These are phyloP conservation scores for Globisporangium emineosum DNA, from an alignment of 352 stramenopile species.

Conservation along the genomic window DNA sequence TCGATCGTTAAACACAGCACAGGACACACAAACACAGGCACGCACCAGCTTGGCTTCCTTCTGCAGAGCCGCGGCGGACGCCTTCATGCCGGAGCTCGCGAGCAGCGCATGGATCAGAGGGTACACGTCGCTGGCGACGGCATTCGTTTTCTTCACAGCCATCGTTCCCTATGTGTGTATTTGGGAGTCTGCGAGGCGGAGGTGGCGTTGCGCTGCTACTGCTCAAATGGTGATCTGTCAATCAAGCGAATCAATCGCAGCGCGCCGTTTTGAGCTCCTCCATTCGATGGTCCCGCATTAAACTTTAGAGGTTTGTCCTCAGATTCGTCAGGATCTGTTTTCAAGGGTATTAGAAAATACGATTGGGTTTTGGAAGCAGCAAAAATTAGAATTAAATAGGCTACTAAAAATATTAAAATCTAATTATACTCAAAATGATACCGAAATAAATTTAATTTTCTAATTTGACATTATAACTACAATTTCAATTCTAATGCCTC, in stretches of 20 bases:
- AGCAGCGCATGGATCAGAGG: slow-evolving; percentile 75
- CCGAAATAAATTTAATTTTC: neutral
- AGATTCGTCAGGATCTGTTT: neutral
- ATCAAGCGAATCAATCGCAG: slow-evolving; percentile 4
- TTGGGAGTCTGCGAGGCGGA: neutral
- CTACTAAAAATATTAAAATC: too few species aligned
- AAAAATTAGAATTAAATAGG: too few species aligned
- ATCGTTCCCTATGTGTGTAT: slow-evolving; percentile 10
- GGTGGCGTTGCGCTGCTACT: slow-evolving; percentile 3
- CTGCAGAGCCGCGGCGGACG: slow-evolving; percentile 52
- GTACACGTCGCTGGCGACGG: slow-evolving; percentile 74
- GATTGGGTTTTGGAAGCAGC: too few species aligned
- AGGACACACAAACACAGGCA: slow-evolving; percentile 1
- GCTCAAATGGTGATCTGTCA: slow-evolving; percentile 5
- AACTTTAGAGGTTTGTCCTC: neutral
- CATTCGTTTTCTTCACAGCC: slow-evolving; percentile 22
- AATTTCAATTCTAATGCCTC: neutral
- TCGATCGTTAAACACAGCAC: slow-evolving; percentile 1
- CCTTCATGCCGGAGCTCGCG: slow-evolving; percentile 61
- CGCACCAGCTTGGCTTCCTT: slow-evolving; percentile 75
- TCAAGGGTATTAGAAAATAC: neutral
- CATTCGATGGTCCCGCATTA: slow-evolving; percentile 16
- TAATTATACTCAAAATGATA: too few species aligned
- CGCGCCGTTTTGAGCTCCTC: slow-evolving; percentile 18
- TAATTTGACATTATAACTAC: neutral